Base-by-base conservation (phyloP, 345 rosid genomes). In the Brassica rapa region DNA sequence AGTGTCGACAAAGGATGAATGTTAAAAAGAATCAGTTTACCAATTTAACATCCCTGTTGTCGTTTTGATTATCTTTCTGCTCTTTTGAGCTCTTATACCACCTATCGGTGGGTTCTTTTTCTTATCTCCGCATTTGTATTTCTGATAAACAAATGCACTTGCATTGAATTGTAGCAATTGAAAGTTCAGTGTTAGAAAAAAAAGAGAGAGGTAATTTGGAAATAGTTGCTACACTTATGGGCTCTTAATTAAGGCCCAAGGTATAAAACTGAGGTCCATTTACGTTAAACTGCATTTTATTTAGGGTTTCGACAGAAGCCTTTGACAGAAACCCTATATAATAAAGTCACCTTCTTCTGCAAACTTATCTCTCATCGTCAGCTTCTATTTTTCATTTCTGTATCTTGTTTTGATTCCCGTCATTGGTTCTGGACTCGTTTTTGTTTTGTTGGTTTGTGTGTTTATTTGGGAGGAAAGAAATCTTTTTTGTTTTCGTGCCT, bases 231-330 rank as follows among this genome's bases (percentile, higher is more conserved):
- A 56, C 15, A 0, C 25, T 2, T 65, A 3, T 51, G 15, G 15
- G 12, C 14, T 19, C 32, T 11, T 70, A 70, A 3, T 6, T 8
- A 30, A 7, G 74, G 37, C 60, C 66, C 70, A 49, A 35, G 41
- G 2, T 1, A 35, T 35, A 1, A 35, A 35, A 35, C 41, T 1
- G 41, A 35, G 41, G 41, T 35, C 56, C 19, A n/a, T 14, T 49
- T 49, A 49, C 8, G 55, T 49, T 49, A 0, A n/a, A 49, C 19
- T 14, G 15, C 19, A 1, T 51, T 51, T 35, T 51, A 1, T 1
- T 53, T 79, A 80, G 79, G 82, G 79, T 61, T 35, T 43, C 62
- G 12, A 23, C 75, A 25, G 64, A 39, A 1, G 68, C 15, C 27
- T 19, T 43, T 68, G 12, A 23, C 75, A 25, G 64, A 39, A 1